Base-by-base conservation (phyloP, 768 basidiomycete species). In the Tubosaeta sp. region DNA sequence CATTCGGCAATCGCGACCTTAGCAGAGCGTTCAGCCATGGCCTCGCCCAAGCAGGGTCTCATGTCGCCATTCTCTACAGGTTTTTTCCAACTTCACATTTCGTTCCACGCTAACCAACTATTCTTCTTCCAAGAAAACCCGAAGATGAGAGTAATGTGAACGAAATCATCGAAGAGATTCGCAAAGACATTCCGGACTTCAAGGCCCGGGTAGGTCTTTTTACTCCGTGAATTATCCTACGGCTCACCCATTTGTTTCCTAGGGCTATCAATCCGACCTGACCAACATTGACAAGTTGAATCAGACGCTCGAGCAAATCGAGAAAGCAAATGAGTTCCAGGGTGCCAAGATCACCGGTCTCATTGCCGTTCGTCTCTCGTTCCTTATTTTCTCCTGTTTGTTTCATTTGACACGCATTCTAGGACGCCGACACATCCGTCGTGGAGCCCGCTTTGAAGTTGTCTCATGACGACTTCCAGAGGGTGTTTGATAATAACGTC, bases 181-280 rank as follows among this genome's bases (percentile, higher is more conserved):
- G 67, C 9, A 65, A 79, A 14, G 64, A 80, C 43, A 80, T 75
- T 56, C 63, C 60, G 1, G 67, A 72, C 25, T 62, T 74, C 35
- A 72, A 73, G 66, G 84, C 73, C 30, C 30, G 13, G 25, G 66
- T 64, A 51, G 29, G 61, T 49, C 6, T 6, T 35, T 19, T 16
- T 30, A 19, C 27, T 30, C 24, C 9, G 8, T 24, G 9, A 6
- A 12, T 3, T 6, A 16, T 39, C 12, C 8, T 12, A 7, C 4
- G 11, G 16, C 22, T 42, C 10, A 19, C 12, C n/a, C 7, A 8
- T 29, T 3, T 10, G 14, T 29, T 43, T 10, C 16, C 2, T n/a
- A 81, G 82, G 82, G 82, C 0, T 86, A 76, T 47, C 70, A 83
- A 64, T 82, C 81, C 55, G 82, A 86, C 54, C 82, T 85, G 16